phyloP scores from a whole-genome alignment of 805 yeast species.

The Starmerella ratchasimensis region DNA sequence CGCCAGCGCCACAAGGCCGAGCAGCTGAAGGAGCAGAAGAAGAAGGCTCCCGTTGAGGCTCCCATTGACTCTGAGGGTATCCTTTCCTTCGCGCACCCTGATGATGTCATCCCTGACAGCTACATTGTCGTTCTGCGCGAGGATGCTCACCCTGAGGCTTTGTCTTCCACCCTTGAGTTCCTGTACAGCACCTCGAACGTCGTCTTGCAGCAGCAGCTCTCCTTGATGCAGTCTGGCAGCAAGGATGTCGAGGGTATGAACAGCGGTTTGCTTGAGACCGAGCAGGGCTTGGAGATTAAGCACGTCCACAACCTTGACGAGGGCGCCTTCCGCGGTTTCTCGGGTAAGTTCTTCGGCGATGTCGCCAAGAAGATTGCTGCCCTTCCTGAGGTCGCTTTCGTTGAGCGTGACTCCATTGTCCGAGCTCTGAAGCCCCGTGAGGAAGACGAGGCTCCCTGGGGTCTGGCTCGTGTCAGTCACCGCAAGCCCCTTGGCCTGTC shows the following conservation, averaged over 20 bases:
- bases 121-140: constrained; percentile 80
- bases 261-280: too few relatives aligned
- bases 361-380: constrained; percentile 61
- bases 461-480: constrained; percentile 56
- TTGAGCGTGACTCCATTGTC: constrained; percentile 49
- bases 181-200: constrained; percentile 31
- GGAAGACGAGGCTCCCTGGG: constrained; percentile 63
- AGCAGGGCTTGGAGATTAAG: constrained; percentile 19
- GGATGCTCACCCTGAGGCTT: constrained; percentile 38
- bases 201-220: constrained; percentile 28
- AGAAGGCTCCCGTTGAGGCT: background rate
- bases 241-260: constrained; percentile 18
- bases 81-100: constrained; percentile 6
- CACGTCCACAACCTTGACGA: constrained; percentile 34
- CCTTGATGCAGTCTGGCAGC: constrained; percentile 19
- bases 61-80: constrained; percentile 2
- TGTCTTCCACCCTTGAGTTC: constrained; percentile 55
- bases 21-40: constrained; percentile 3
- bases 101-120: constrained; percentile 23
- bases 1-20: background rate
- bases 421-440: constrained; percentile 33
- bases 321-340: constrained; percentile 51
- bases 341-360: constrained; percentile 68
- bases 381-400: constrained; percentile 41
- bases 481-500: constrained; percentile 46